Base-by-base conservation (phyloP, 2,329 filamentous ascomycete species). In the Neospermospora avenae region DNA sequence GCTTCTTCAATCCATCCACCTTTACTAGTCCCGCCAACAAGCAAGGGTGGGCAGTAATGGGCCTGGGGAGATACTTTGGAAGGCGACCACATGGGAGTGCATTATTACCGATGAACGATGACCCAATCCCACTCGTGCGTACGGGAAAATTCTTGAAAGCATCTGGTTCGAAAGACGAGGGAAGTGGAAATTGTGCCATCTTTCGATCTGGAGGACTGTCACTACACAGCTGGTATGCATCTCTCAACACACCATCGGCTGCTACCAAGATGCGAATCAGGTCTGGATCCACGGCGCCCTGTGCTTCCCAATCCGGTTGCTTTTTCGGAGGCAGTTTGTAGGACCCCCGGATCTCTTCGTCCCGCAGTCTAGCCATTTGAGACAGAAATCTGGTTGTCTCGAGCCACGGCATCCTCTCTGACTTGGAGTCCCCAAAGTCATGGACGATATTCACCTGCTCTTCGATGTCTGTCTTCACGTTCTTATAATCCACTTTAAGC, bases 251-350 rank as follows among this genome's bases (percentile, higher is more conserved):
- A 28, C 24, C 45, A 37, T 64, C 22, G 6, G 55, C 52, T 3
- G 46, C 37, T 39, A 24, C 45, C 28, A 63, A 48, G 14, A 65
- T 63, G 2, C 58, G 58, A 4, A 55, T 18, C 4, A 63, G 61
- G 20, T 57, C 8, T 10, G 35, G 59, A 46, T 64, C 46, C 28
- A 22, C 22, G 25, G 52, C 45, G 46, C 44, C 22, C 39, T 55
- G 10, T 28, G 14, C 13, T 44, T 24, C 53, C 5, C 10, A 8
- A 41, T 65, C 49, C 3, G 56, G 24, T 28, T 60, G 55, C 48
- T 57, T 60, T 56, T 63, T 60, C 18, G 13, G 35, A 46, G 22
- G 58, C 37, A 62, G 57, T 55, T 63, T 56, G 34, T 66, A 65
- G 14, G 45, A 60, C 44, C 34, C 10, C 56, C 20, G 42, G 44